A percentile compares a stretch with the other conserved stretches of the same genome.
Conservation (phyloP, 2,329 filamentous ascomycete genomes). For the Acrodontium crateriforme region DNA sequence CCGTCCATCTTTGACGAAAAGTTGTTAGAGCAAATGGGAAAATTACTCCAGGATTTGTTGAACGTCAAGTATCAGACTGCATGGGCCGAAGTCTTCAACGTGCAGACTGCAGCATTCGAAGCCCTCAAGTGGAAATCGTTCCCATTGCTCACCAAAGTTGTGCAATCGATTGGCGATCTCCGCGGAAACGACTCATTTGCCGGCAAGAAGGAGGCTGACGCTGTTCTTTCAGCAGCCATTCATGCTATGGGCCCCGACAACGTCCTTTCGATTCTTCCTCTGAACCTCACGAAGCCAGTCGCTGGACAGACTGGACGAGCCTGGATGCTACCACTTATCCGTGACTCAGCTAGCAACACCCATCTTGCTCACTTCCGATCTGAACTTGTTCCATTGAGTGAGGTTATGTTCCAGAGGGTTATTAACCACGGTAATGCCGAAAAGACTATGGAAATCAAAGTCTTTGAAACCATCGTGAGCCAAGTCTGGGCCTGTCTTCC, state of each 20-base stretch:
- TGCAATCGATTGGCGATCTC: constrained; percentile 72
- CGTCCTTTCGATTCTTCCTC: constrained; percentile 66
- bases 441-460: constrained; percentile 93
- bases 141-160: constrained; percentile 61
- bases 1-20: constrained; percentile 91
- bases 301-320: constrained; percentile 72
- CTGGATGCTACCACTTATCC: constrained; percentile 85
- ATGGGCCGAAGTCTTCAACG: constrained; percentile 88
- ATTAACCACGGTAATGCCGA: constrained; percentile 67
- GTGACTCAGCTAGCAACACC: constrained; percentile 83
- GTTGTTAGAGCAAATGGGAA: constrained; percentile 66
- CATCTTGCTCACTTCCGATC: constrained; percentile 69
- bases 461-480: constrained; percentile 90
- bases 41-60: constrained; percentile 57
- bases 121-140: constrained; percentile 71
- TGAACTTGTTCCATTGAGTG: constrained; percentile 80
- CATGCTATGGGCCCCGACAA: constrained; percentile 79
- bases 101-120: constrained; percentile 77
- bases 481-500: constrained; percentile 91
- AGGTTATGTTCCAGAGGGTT: constrained; percentile 77
- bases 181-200: constrained; percentile 77
- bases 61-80: constrained; percentile 86
- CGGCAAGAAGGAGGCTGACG: constrained; percentile 89
- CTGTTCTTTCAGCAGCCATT: constrained; percentile 76
- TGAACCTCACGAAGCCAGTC: constrained; percentile 69